phyloP scores from a whole-genome alignment of 345 rosid species.

The Luvunga scandens region DNA sequence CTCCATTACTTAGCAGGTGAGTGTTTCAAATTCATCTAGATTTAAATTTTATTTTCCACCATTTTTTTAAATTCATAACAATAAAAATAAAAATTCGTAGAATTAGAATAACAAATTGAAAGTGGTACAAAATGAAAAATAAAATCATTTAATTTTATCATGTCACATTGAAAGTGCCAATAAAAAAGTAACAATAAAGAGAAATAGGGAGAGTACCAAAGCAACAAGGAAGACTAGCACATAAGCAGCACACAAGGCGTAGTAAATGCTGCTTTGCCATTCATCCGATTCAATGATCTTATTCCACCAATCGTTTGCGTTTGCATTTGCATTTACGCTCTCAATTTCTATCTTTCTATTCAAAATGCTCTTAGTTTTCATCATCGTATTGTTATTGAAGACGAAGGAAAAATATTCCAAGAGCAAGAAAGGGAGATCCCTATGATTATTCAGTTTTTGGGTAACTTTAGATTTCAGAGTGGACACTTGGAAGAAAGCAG shows the following conservation, averaged over 20 bases:
- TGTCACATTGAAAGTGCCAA: background rate
- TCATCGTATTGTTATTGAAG: background rate
- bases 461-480: background rate
- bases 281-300: slow-evolving; percentile 47
- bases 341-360: background rate
- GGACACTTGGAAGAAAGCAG: slow-evolving; percentile 16
- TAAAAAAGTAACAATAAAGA: background rate
- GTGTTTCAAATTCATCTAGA: too few relatives aligned
- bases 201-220: slow-evolving; percentile 23
- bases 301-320: slow-evolving; percentile 42
- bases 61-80: background rate
- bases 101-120: too few relatives aligned
- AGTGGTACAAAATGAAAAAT: background rate
- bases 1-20: too few relatives aligned
- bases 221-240: slow-evolving; percentile 57
- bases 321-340: slow-evolving; percentile 6
- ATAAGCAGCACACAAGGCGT: slow-evolving; percentile 41
- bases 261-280: slow-evolving; percentile 55
- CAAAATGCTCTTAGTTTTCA: slow-evolving; percentile 20
- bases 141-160: background rate
- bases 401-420: background rate
- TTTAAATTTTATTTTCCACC: too few relatives aligned
- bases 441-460: background rate
- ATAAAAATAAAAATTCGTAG: too few relatives aligned
- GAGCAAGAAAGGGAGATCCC: background rate